Evolutionary conservation across 345 rosid genomes (phyloP), one percentile per base, ranked within the genome.

Genomic region (Dipteronia dyeriana): DNA sequence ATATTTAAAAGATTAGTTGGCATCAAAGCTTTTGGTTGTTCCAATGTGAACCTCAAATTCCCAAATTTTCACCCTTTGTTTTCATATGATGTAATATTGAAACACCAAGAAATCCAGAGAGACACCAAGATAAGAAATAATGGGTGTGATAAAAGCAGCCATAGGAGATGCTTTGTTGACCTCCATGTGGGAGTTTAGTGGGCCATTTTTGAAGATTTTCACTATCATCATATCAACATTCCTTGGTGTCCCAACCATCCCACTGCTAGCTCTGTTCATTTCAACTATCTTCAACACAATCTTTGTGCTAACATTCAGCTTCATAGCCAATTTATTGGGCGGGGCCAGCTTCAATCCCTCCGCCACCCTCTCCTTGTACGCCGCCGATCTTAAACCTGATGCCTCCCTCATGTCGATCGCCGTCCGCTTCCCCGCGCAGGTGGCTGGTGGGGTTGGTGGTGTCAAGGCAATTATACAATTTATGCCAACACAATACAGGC

Each of bases 291-390:
- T 87, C 17, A 75, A 80, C 53, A 80, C 81, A 3, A 2, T 60
- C 45, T 39, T 78, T 31, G 82, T 89, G 1, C 68, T 79, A 68
- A 26, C 73, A 59, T 83, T 87, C 79, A 78, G 26, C 73, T 56
- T 80, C 29, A 54, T 89, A n/a, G 90, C 68, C 66, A 47, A 56
- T 0, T 13, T 45, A 4, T 47, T 89, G 2, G 92, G 92, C 2
- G 92, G 92, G 4, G 89, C 92, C 43, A 86, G 90, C 70, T 89
- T 84, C 81, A 89, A 89, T 14, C 92, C 92, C 5, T 60, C 90
- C 22, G 79, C 85, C 43, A 81, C 82, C 14, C 76, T 87, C 80
- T 45, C 90, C 51, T 81, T 85, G 70, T 78, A 81, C 62, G 88
- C 88, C 25, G 89, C 85, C 7, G 87, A 88, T 38, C 77, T 82